Conservation (phyloP, 345 rosid species). For the Schrenkiella parvula region DNA sequence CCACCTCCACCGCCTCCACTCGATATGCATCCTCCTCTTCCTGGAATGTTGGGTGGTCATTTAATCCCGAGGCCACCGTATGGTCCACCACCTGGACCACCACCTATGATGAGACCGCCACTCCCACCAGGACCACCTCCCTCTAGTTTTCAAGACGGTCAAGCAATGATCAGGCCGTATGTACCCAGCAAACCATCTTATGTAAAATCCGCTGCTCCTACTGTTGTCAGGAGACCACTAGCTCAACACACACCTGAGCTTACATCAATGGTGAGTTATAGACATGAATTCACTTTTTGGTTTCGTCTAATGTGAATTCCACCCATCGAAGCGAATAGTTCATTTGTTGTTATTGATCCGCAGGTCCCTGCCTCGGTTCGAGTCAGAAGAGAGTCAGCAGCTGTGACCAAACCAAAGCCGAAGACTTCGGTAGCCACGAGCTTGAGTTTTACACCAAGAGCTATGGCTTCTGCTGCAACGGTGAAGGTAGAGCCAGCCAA, state of each 20-base stretch:
- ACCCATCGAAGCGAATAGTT: background rate
- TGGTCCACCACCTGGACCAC: constrained; percentile 84
- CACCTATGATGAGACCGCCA: constrained; percentile 93
- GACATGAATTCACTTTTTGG: background rate
- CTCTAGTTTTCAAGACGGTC: constrained; percentile 50
- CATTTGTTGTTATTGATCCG: background rate
- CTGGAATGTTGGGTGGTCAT: constrained; percentile 66
- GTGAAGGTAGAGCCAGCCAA: constrained; percentile 47
- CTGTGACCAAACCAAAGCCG: constrained; percentile 63
- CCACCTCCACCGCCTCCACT: constrained; percentile 89
- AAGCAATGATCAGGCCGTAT: constrained; percentile 42
- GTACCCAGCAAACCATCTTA: constrained; percentile 86
- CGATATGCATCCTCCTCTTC: constrained; percentile 47
- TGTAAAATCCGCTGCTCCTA: constrained; percentile 95
- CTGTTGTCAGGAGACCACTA: constrained; percentile 93
- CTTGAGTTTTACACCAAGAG: constrained; percentile 39
- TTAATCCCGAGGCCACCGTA: constrained; percentile 76
- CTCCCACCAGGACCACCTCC: constrained; percentile 99
- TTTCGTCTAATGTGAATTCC: background rate
- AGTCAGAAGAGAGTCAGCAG: constrained; percentile 79
- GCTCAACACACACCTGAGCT: constrained; percentile 99
- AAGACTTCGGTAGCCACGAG: constrained; percentile 42
- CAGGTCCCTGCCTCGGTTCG: constrained; percentile 98
- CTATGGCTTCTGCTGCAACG: constrained; percentile 37
- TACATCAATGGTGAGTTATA: constrained; percentile 76